A percentile compares a stretch with the other conserved stretches of the same genome.
These are phyloP conservation scores for Tricharina praecox DNA, from an alignment of 495 filamentous ascomycete species.

Conservation along the genomic window DNA sequence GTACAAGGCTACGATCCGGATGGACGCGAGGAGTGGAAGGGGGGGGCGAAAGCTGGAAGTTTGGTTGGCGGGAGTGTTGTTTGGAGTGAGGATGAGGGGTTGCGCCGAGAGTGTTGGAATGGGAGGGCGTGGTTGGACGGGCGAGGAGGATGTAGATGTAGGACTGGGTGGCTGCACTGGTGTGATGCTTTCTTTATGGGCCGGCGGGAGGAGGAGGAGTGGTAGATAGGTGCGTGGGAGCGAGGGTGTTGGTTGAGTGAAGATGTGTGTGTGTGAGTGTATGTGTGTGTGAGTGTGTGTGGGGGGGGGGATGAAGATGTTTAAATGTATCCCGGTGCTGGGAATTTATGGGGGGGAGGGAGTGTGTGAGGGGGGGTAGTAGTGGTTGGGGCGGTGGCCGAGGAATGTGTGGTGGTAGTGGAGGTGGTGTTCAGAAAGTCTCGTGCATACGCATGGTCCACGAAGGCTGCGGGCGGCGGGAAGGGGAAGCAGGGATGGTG, in stretches of 20 bases:
- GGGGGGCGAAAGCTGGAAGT: too few relatives aligned
- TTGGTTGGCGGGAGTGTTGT: too few relatives aligned
- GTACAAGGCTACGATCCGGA: too few relatives aligned
- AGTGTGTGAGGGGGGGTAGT: conserved; percentile 7
- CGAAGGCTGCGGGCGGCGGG: neutral
- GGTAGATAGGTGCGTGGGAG: neutral
- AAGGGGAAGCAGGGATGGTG: neutral
- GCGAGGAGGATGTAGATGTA: neutral
- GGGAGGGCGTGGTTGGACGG: too few relatives aligned
- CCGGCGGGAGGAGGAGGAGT: neutral
- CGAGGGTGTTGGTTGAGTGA: neutral
- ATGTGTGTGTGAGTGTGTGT: neutral
- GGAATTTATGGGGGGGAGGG: conserved; percentile 4
- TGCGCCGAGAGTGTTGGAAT: too few relatives aligned
- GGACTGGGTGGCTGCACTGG: too few relatives aligned
- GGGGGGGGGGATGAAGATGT: neutral
- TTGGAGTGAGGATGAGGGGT: too few relatives aligned
- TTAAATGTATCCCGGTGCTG: conserved; percentile 1
- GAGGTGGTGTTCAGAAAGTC: conserved; percentile 8
- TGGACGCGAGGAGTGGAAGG: too few relatives aligned
- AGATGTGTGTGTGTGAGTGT: neutral
- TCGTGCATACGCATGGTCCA: conserved; percentile 1
- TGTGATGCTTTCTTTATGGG: too few relatives aligned
- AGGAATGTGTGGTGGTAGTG: conserved; percentile 3
- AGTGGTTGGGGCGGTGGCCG: neutral